A percentile compares a stretch with the other conserved stretches of the same genome.
phyloP scores from a whole-genome alignment of 2,329 filamentous ascomycete species.

The Trichoderma arundinaceum region DNA sequence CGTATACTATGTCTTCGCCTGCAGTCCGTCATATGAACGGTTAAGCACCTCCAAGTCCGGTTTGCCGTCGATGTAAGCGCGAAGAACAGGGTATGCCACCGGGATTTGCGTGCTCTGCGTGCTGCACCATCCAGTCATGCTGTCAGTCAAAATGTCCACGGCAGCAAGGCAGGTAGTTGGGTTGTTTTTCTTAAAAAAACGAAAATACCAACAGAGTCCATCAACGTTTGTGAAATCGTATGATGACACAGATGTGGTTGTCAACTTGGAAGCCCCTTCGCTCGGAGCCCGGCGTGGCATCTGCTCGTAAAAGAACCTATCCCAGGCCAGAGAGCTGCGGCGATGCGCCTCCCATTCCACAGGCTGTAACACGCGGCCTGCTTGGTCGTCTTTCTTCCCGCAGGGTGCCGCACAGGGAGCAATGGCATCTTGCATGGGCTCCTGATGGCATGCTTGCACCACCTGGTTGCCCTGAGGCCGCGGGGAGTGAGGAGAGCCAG shows the following conservation, averaged over 20 bases:
- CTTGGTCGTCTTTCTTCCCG: constrained; percentile 21
- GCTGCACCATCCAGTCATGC: neutral
- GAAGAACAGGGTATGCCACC: neutral
- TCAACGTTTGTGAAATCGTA: neutral
- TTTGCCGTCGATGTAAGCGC: neutral
- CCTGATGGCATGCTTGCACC: constrained; percentile 28
- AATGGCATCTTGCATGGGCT: constrained; percentile 9
- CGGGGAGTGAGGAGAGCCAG: constrained; percentile 16
- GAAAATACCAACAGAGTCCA: too few relatives aligned
- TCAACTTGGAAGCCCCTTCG: neutral
- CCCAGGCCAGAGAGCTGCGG: neutral
- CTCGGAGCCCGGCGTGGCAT: neutral
- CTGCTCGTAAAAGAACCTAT: constrained; percentile 13
- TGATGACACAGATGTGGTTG: constrained; percentile 6
- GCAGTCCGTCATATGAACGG: constrained; percentile 1
- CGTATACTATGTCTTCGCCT: neutral
- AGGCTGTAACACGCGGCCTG: constrained; percentile 24
- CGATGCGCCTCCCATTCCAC: constrained; percentile 3
- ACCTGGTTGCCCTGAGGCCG: constrained; percentile 25
- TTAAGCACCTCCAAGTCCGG: neutral
- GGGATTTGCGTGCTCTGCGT: neutral
- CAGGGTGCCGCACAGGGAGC: constrained; percentile 9
- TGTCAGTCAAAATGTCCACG: neutral
- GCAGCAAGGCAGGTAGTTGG: too few relatives aligned
- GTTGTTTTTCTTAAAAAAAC: too few relatives aligned